These are phyloP conservation scores for Avena eriantha DNA, from an alignment of 176 grass and related monocot genomes.

Conservation along the genomic window DNA sequence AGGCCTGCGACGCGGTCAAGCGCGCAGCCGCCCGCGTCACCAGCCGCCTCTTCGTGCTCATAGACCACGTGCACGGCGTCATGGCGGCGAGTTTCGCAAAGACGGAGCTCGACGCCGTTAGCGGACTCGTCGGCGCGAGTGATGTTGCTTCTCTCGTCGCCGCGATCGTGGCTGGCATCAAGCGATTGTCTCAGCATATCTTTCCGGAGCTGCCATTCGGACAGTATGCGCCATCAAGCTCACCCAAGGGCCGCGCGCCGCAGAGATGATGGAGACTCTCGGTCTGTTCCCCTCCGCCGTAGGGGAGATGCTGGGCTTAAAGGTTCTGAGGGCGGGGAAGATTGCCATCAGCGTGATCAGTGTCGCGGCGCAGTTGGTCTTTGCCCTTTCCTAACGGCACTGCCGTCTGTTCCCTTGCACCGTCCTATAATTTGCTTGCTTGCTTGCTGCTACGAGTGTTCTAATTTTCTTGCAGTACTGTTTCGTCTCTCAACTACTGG, in stretches of 20 bases:
- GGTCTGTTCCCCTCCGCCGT: background rate
- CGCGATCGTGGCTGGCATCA: background rate
- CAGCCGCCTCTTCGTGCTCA: background rate
- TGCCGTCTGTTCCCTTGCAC: too few species aligned
- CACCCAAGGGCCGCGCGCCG: background rate
- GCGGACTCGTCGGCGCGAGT: background rate
- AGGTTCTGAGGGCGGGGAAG: background rate
- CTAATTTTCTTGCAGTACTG: too few species aligned
- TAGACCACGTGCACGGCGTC: background rate
- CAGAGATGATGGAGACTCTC: background rate
- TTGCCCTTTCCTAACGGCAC: background rate
- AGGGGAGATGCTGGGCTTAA: background rate
- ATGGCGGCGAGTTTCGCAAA: background rate
- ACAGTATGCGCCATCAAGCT: background rate
- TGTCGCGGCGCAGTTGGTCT: background rate
- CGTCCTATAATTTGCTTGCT: too few species aligned
- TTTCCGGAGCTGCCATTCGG: background rate
- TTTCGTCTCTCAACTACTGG: too few species aligned
- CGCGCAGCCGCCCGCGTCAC: too few species aligned
- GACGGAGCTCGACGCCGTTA: background rate
- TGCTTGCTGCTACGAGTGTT: too few species aligned
- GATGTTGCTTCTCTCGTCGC: background rate
- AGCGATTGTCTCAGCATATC: too few species aligned
- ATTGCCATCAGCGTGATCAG: background rate
- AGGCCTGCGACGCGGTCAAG: background rate